Conservation (phyloP, 805 yeast species). For the Wickerhamiella kazuoi region DNA sequence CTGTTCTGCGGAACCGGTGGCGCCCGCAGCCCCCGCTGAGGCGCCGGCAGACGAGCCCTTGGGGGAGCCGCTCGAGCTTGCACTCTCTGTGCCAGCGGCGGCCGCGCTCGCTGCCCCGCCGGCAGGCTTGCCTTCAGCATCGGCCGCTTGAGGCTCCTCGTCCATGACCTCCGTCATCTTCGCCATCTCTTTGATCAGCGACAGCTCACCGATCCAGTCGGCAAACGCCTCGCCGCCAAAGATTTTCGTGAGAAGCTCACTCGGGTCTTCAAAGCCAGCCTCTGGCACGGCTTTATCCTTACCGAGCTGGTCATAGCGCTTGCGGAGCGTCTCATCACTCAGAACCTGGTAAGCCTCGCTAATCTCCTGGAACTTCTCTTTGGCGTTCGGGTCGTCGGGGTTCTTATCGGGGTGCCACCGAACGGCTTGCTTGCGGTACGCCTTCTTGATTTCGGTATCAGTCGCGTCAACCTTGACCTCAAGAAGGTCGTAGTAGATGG, state of each 20-base stretch:
- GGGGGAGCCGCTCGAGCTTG: no score
- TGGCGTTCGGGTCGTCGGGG: constrained; percentile 85
- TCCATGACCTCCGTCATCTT: constrained; percentile 38
- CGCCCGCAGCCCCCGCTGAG: neutral
- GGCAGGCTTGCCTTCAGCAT: constrained; percentile 4
- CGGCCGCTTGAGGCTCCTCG: constrained; percentile 22
- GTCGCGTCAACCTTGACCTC: constrained; percentile 55
- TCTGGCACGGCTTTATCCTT: constrained; percentile 55
- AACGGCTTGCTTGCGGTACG: constrained; percentile 82
- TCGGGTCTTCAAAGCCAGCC: constrained; percentile 64
- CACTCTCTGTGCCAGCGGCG: neutral
- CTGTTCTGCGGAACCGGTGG: no score
- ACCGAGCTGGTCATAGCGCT: constrained; percentile 70
- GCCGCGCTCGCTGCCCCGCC: neutral
- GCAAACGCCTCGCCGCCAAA: constrained; percentile 87
- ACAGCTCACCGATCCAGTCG: constrained; percentile 75
- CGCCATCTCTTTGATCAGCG: constrained; percentile 58
- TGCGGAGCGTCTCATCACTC: constrained; percentile 51
- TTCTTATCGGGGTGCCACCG: constrained; percentile 90
- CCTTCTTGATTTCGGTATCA: constrained; percentile 72
- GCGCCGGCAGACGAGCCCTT: neutral
- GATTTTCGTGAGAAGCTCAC: constrained; percentile 64
- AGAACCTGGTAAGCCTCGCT: constrained; percentile 44
- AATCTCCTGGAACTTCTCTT: constrained; percentile 63
- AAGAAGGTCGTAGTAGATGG: constrained; percentile 68